These are phyloP conservation scores for Aspergillus nanangensis DNA, from an alignment of 495 filamentous ascomycete species.

Conservation along the genomic window DNA sequence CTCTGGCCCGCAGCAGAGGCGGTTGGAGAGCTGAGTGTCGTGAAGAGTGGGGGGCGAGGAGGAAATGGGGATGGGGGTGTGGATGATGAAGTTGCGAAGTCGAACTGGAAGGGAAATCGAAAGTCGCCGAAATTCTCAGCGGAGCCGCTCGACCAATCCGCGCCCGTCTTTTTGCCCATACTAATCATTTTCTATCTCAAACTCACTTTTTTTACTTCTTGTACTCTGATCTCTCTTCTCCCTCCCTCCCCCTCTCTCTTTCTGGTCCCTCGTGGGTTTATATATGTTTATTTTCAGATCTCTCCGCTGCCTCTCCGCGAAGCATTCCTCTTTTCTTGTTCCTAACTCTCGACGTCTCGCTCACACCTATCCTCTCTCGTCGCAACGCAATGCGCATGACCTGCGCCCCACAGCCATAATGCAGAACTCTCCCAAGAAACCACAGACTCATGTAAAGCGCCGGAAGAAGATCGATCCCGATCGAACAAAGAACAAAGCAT, in stretches of 20 bases:
- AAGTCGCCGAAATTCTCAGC: conserved; percentile 21
- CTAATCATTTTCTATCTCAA: background rate
- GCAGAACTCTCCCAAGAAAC: conserved; percentile 25
- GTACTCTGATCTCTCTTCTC: background rate
- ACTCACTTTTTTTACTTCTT: conserved; percentile 1
- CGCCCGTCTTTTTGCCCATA: conserved; percentile 10
- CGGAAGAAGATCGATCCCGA: conserved; percentile 50
- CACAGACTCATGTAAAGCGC: conserved; percentile 33
- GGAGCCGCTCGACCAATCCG: conserved; percentile 19
- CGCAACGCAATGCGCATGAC: conserved; percentile 15
- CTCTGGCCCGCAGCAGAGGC: conserved; percentile 26
- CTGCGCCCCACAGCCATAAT: conserved; percentile 23
- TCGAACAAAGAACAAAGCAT: conserved; percentile 31
- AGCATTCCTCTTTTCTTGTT: conserved; percentile 3
- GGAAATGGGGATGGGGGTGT: conserved; percentile 3
- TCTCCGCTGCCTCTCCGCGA: conserved; percentile 7
- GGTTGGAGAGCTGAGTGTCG: conserved; percentile 15
- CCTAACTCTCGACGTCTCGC: conserved; percentile 1
- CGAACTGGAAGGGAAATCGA: background rate
- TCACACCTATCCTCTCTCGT: conserved; percentile 4
- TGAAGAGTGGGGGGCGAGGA: conserved; percentile 10
- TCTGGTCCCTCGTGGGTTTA: background rate
- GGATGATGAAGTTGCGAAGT: conserved; percentile 4
- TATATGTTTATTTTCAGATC: conserved; percentile 9
- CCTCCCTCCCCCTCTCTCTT: background rate